Conservation (phyloP, 352 stramenopile species). For the Phytopythium boreale region DNA sequence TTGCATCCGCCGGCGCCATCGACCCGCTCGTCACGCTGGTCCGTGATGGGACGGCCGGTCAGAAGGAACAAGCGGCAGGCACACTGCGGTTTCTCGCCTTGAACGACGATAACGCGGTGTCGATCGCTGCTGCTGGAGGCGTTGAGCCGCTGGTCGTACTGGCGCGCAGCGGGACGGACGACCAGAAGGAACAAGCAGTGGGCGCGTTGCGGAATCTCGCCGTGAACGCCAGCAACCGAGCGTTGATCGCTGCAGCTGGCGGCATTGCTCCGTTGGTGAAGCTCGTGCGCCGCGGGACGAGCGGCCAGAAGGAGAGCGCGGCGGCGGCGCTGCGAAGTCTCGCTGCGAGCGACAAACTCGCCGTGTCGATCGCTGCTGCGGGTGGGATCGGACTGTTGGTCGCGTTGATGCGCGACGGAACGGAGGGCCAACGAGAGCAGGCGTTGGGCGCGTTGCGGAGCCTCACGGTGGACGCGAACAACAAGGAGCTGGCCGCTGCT, state of each 20-base stretch:
- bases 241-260: neutral
- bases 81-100: neutral
- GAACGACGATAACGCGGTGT: neutral
- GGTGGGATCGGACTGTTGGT: neutral
- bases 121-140: neutral
- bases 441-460: neutral
- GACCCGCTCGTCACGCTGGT: neutral
- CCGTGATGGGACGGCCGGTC: neutral
- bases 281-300: neutral
- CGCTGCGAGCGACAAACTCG: neutral
- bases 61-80: neutral
- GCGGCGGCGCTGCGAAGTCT: neutral
- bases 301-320: neutral
- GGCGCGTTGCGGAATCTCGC: neutral
- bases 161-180: neutral
- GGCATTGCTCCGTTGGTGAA: neutral
- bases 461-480: neutral
- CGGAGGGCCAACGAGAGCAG: neutral
- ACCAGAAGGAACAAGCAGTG: constrained; percentile 1
- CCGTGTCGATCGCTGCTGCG: neutral
- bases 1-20: neutral
- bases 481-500: neutral
- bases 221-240: neutral
- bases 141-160: constrained; percentile 1
- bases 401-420: neutral